These are phyloP conservation scores for Solanum paucissectum DNA, from an alignment of 257 asterid genomes.

Conservation along the genomic window DNA sequence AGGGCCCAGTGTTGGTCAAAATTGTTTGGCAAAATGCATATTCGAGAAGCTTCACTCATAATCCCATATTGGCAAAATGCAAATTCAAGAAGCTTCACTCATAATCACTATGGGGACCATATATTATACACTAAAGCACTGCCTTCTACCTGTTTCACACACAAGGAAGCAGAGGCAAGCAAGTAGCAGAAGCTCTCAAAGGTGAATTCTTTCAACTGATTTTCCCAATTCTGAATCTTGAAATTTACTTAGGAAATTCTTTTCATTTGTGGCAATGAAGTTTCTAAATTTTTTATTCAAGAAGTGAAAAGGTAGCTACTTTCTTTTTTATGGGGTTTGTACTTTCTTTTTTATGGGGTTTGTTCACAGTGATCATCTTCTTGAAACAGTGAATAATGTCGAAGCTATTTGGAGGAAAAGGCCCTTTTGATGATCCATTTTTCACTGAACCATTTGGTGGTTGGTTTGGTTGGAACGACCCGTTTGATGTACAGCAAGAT, in stretches of 20 bases:
- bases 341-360: neutral
- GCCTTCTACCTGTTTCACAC: neutral
- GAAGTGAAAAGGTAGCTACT: neutral
- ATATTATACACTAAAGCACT: neutral
- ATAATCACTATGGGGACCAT: neutral
- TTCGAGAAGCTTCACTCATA: neutral
- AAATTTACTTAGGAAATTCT: neutral
- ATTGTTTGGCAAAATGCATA: neutral
- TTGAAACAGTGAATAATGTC: slow-evolving; percentile 26
- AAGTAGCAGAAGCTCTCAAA: neutral
- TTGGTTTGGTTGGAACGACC: slow-evolving; percentile 27
- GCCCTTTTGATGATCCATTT: slow-evolving; percentile 71
- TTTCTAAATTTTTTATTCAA: neutral
- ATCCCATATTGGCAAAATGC: neutral
- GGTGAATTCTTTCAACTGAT: neutral
- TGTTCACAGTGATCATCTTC: neutral
- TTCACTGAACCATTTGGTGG: slow-evolving; percentile 47
- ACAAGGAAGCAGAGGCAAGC: neutral
- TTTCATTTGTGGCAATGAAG: neutral
- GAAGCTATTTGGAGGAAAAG: slow-evolving; percentile 62
- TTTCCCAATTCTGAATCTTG: neutral
- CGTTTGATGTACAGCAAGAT: slow-evolving; percentile 27
- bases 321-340: neutral
- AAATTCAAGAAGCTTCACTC: neutral
- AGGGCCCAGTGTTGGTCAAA: neutral